A percentile compares a stretch with the other conserved stretches of the same genome.
Conservation (phyloP, 2,329 filamentous ascomycete genomes). For the Plenodomus lindquistii region DNA sequence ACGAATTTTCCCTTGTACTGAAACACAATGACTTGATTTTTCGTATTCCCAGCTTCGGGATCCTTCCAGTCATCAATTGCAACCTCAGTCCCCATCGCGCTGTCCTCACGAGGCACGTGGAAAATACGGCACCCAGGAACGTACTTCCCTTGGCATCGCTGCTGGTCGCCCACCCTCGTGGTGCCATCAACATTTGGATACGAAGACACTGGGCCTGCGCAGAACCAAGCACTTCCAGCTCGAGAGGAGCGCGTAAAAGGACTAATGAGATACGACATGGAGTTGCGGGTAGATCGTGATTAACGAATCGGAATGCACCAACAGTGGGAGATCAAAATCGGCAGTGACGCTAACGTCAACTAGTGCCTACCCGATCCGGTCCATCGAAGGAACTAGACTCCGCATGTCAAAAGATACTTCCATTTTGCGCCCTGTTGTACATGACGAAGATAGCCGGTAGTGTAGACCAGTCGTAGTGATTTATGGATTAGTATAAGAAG, state of each 20-base stretch:
- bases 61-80: constrained; percentile 35
- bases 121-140: constrained; percentile 28
- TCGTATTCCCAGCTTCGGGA: constrained; percentile 17
- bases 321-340: neutral
- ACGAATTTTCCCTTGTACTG: constrained; percentile 66
- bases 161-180: constrained; percentile 19
- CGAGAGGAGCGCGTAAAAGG: constrained; percentile 26
- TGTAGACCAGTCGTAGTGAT: too few species aligned
- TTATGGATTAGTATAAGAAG: too few species aligned
- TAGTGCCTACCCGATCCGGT: neutral
- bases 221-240: constrained; percentile 29
- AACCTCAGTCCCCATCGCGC: constrained; percentile 16
- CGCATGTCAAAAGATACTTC: neutral
- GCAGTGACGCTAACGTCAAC: neutral
- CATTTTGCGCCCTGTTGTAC: neutral
- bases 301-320: neutral
- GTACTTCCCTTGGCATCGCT: constrained; percentile 14
- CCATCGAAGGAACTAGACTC: neutral
- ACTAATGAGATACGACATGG: constrained; percentile 24
- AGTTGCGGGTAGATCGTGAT: neutral
- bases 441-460: neutral
- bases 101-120: constrained; percentile 28
- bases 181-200: constrained; percentile 23
- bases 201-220: constrained; percentile 19
- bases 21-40: constrained; percentile 69